A percentile compares a stretch with the other conserved stretches of the same genome.
Conservation (phyloP, 805 yeast species). For the Tetrapisispora namnaoensis region DNA sequence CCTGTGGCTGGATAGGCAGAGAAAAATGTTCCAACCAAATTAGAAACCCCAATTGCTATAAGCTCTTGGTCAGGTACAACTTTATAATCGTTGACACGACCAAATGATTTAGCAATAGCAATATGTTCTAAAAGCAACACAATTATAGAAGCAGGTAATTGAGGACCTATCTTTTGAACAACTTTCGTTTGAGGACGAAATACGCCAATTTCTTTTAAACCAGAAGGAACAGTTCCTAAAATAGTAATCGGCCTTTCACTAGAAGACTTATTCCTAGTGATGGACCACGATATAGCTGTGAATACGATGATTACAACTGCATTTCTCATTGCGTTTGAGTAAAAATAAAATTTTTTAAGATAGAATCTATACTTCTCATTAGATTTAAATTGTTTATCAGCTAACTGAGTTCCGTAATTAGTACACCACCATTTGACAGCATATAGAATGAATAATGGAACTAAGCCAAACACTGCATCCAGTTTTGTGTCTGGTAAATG, state of each 20-base stretch:
- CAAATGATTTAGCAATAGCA: constrained; percentile 88
- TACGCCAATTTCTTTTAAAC: constrained; percentile 67
- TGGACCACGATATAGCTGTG: constrained; percentile 74
- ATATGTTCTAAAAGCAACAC: constrained; percentile 83
- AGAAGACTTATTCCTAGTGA: constrained; percentile 43
- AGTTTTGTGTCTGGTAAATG: constrained; percentile 55
- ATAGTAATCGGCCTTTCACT: constrained; percentile 38
- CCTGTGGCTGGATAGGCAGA: constrained; percentile 94
- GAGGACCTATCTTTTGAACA: constrained; percentile 52
- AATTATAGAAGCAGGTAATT: constrained; percentile 78
- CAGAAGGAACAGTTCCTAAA: constrained; percentile 74
- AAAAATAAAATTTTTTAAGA: constrained; percentile 46
- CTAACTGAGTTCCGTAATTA: constrained; percentile 43
- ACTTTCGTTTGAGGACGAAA: constrained; percentile 56
- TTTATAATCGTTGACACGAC: constrained; percentile 83
- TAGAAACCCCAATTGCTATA: constrained; percentile 86
- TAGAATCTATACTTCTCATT: background rate
- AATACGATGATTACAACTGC: constrained; percentile 75
- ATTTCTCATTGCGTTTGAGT: constrained; percentile 64
- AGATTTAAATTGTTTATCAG: constrained; percentile 39
- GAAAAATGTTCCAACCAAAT: constrained; percentile 85
- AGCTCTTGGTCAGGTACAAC: constrained; percentile 90
- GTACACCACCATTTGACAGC: constrained; percentile 59
- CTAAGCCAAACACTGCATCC: constrained; percentile 86
- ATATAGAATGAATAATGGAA: constrained; percentile 63